A percentile compares a stretch with the other conserved stretches of the same genome.
These are phyloP conservation scores for Colletotrichum incanum DNA, from an alignment of 2,329 filamentous ascomycete genomes.

Conservation along the genomic window DNA sequence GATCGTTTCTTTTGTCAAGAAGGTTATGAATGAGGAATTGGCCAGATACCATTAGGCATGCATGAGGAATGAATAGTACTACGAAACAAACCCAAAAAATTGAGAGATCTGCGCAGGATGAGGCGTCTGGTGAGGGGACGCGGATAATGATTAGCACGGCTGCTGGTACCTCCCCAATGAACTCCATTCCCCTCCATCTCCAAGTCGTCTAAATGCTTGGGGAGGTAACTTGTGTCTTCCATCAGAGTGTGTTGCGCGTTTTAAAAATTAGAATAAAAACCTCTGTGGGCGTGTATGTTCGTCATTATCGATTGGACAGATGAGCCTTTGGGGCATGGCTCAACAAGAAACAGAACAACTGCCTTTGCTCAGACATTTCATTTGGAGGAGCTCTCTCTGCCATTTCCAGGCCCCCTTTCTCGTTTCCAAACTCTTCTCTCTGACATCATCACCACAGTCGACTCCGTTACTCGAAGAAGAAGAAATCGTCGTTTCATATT, in stretches of 20 bases:
- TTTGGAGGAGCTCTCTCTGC: background rate
- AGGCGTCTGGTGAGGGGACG: too few relatives aligned
- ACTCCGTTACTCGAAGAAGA: background rate
- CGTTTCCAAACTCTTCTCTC: background rate
- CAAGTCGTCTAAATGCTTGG: background rate
- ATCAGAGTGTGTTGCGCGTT: background rate
- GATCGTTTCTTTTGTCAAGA: slow-evolving; percentile 13
- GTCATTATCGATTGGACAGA: too few relatives aligned
- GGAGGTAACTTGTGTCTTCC: background rate
- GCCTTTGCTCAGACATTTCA: background rate
- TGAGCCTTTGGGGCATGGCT: background rate
- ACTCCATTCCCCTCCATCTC: too few relatives aligned
- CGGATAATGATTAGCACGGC: background rate
- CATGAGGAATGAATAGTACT: slow-evolving; percentile 36
- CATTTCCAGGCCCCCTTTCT: background rate
- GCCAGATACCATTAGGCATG: slow-evolving; percentile 33
- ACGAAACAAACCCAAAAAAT: background rate
- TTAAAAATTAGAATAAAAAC: too few relatives aligned
- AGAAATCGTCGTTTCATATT: background rate
- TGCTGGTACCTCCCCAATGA: background rate
- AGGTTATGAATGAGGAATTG: slow-evolving; percentile 28
- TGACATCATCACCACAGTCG: background rate
- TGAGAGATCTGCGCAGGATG: background rate
- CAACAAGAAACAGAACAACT: background rate
- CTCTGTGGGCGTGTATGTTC: background rate